Base-by-base conservation (phyloP, 352 stramenopile species). In the Phytophthora ramorum region DNA sequence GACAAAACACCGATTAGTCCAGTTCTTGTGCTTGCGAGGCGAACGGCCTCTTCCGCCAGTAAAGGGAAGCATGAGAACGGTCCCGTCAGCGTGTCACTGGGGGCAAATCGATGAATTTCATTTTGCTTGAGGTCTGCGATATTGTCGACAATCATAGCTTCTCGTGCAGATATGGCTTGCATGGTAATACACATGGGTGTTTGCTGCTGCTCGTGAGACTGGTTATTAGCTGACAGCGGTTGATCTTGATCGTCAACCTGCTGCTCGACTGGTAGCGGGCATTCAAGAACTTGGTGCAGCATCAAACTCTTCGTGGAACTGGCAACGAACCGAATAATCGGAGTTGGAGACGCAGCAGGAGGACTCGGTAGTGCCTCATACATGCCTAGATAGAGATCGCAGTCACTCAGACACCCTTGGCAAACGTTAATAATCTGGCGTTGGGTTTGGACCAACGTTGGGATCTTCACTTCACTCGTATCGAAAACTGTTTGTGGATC, bases 311-410 rank as follows among this genome's bases (percentile, higher is more conserved):
- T 76, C 0, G 75, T 45, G 13, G 84, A 91, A 10, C 71, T 75
- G 4, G 75, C 86, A 1, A 73, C 71, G 48, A 86, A 92, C 0
- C 75, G 67, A 10, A 95, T 49, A 6, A 86, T 22, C 0, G 75
- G 71, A 20, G 35, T 76, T 3, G 73, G 45, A 0, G 69, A 75
- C 0, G 63, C 53, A 12, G 47, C 43, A 12, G 63, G 59, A 0
- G 70, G 79, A 40, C 75, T 76, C 1, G 83, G 79, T n/a, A 91
- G 66, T 2, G 63, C 44, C 38, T 95, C 83, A 37, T 79, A 73
- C 66, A 92, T 80, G 1, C 68, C 83, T 9, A 95, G 32, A 63
- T 95, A 95, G 38, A 92, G 46, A 50, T 93, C 86, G 32, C 79
- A 90, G 30, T 92, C 83, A 35, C 60, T 82, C 28, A 95, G 63